phyloP scores from a whole-genome alignment of 768 basidiomycete species.

The Tephrocybe sp. region DNA sequence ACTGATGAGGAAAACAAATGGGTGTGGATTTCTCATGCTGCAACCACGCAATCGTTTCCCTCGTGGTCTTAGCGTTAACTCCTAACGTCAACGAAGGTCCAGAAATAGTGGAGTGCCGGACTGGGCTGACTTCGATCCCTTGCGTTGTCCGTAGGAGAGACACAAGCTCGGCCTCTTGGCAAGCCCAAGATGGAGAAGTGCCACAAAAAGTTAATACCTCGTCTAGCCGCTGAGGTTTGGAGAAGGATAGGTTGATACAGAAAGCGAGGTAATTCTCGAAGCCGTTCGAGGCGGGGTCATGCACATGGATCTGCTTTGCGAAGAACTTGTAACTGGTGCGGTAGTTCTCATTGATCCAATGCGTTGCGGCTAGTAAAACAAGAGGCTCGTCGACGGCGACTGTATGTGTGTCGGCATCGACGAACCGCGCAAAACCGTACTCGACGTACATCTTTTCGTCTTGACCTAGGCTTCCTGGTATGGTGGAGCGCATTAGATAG shows the following conservation, averaged over 20 bases:
- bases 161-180: conserved; percentile 36
- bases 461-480: conserved; percentile 34
- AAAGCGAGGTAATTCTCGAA: conserved; percentile 47
- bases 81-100: conserved; percentile 40
- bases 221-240: conserved; percentile 25
- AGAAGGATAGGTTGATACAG: conserved; percentile 40
- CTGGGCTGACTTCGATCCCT: conserved; percentile 28
- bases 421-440: conserved; percentile 46
- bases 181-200: conserved; percentile 33
- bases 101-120: conserved; percentile 24
- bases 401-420: conserved; percentile 35
- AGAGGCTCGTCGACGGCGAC: conserved; percentile 45
- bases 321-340: conserved; percentile 36
- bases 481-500: conserved; percentile 41
- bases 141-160: conserved; percentile 27
- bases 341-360: conserved; percentile 39
- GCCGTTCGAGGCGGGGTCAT: conserved; percentile 37
- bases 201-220: conserved; percentile 39
- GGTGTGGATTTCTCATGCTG: conserved; percentile 28
- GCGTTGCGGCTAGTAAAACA: conserved; percentile 40
- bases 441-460: conserved; percentile 42
- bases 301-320: conserved; percentile 31
- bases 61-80: conserved; percentile 33
- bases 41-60: conserved; percentile 35
- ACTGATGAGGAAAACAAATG: conserved; percentile 39